Base-by-base conservation (phyloP, 164 flowering plant genomes). In the Liquidambar formosana region DNA sequence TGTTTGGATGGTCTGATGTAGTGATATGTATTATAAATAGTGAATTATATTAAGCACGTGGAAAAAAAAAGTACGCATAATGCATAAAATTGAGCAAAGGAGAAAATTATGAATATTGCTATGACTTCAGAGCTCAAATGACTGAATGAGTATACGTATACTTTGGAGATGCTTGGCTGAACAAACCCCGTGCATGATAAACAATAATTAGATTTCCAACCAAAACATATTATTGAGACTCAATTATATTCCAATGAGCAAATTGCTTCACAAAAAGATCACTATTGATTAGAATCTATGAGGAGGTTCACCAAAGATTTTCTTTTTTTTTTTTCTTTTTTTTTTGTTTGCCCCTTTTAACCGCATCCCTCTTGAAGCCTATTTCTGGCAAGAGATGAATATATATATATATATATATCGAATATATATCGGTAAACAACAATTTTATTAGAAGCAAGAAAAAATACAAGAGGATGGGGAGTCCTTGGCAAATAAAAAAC, bases 21-120 rank as follows among this genome's bases (percentile, higher is more conserved):
- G n/a, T n/a, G n/a, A n/a, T n/a, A n/a, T n/a, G n/a, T n/a, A n/a
- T n/a, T n/a, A n/a, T n/a, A 61, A 19, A 27, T 19, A 28, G 44
- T 59, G 38, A 47, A 63, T 56, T 46, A 47, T 15, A 63, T 11
- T 21, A 61, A 61, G n/a, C 64, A 38, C 8, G 21, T 43, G 54
- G 28, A 15, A 57, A 57, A 57, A 57, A 10, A n/a, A n/a, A 33
- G 16, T 11, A 23, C 3, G 60, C 18, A 25, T 57, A 14, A 22
- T 57, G 33, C 6, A 6, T 11, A 19, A 19, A 12, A 21, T 57
- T 10, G 16, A 57, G 60, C 60, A 57, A 13, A 57, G 6, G 23
- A 26, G 8, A 12, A 18, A n/a, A 10, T 22, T 23, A 1, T 33
- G 41, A 57, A 57, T 5, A 11, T 12, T 25, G 33, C 25, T 22